These are phyloP conservation scores for Melanomma pulvis-pyrius DNA, from an alignment of 495 filamentous ascomycete genomes.

Conservation along the genomic window DNA sequence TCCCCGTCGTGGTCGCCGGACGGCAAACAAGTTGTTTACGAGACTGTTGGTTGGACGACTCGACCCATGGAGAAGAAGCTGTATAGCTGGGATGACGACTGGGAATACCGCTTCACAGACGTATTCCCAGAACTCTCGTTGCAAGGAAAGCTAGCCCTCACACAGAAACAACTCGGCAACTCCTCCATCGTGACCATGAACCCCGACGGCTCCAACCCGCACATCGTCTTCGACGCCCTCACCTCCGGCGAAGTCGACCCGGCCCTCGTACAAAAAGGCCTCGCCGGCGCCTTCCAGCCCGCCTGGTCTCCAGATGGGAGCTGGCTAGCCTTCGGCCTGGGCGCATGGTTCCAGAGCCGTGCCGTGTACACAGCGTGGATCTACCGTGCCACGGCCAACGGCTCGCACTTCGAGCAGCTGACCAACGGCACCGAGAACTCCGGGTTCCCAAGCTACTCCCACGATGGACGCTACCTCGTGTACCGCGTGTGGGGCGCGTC, in stretches of 20 bases:
- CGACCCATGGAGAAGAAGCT: constrained; percentile 4
- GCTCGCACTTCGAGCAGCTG: not conserved
- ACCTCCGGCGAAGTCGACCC: not conserved
- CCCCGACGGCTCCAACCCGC: not conserved
- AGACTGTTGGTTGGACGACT: not conserved
- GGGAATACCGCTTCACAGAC: constrained; percentile 6
- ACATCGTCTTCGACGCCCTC: not conserved
- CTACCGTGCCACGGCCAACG: not conserved
- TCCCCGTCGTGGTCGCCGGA: not conserved
- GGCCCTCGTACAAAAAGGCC: not conserved
- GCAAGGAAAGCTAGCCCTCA: not conserved
- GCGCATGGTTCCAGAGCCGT: not conserved
- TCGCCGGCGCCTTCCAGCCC: not conserved
- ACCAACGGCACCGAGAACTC: constrained; percentile 1
- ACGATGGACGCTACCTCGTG: not conserved
- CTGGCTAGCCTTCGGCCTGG: not conserved
- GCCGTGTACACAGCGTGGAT: not conserved
- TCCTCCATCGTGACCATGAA: not conserved
- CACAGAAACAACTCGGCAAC: constrained; percentile 2
- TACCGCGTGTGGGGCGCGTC: not conserved
- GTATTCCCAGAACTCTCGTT: not conserved
- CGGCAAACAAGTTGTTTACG: not conserved
- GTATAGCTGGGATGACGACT: constrained; percentile 1
- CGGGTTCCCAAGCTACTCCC: not conserved
- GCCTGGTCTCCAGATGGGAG: not conserved